Base-by-base conservation (phyloP, 1,139 yeast species). In the Saccharomyces uvarum region DNA sequence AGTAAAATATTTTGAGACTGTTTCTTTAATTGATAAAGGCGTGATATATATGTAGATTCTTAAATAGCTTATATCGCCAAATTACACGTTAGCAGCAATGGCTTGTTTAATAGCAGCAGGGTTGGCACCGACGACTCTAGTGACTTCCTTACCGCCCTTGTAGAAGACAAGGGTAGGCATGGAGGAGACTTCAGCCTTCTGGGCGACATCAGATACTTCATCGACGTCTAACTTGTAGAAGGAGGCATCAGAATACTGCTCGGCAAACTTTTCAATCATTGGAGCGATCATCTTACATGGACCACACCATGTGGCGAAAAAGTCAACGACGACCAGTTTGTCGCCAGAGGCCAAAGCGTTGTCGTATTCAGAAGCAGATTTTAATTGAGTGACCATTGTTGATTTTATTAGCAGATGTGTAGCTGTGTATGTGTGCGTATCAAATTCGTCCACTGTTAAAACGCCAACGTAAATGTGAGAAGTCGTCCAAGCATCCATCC, bases 201-300 rank as follows among this genome's bases (percentile, higher is more conserved):
- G 80, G 55, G 96, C 95, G 63, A 89, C 79, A 24, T 82, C 85
- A 50, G 86, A 79, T 61, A 83, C 76, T 70, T 84, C 83, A 68
- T 90, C 96, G 60, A 88, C 95, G 67, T 89, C 96, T 56, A 89
- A 81, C 78, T 89, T 88, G 79, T 81, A 77, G 79, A 90, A 89
- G 64, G 77, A 79, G 62, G 85, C 91, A 51, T 76, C 72, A 38
- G 77, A 72, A 74, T 76, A 78, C 64, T 81, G 78, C 51, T 75
- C 72, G 47, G 83, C 73, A 69, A 89, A 85, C 73, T 87, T 86
- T 67, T 88, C 95, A 66, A 90, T 75, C 75, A 88, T 77, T 70
- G 97, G 97, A 59, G 96, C 90, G 76, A 90, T 85, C 84, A 87
- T 86, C 78, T 89, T 89, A 78, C 97, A 90, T 59, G 97, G 97